phyloP scores from a whole-genome alignment of 352 stramenopile genomes.

The Phytophthora europaea region DNA sequence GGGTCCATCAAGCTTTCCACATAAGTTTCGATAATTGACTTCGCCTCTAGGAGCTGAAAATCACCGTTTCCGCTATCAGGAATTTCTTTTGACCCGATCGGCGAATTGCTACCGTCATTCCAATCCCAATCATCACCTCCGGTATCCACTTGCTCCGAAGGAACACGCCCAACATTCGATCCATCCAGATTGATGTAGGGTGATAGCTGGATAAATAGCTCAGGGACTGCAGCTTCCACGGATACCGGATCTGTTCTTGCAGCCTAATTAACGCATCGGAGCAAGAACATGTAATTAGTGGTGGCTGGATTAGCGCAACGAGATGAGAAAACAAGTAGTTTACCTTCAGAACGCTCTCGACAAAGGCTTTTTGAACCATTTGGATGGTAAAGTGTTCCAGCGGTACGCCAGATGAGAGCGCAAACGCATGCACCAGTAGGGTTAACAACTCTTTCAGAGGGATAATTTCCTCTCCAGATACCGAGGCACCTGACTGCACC shows the following conservation, averaged over 20 bases:
- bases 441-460: constrained; percentile 62
- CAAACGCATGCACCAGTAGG: constrained; percentile 73
- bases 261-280: constrained; percentile 27
- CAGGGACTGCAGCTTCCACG: constrained; percentile 42
- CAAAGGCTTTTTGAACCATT: constrained; percentile 69
- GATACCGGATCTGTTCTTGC: constrained; percentile 31
- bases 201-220: constrained; percentile 42
- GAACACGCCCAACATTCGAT: constrained; percentile 8
- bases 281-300: constrained; percentile 2
- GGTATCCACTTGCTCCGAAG: constrained; percentile 28
- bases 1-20: constrained; percentile 50
- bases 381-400: constrained; percentile 78
- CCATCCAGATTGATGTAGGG: constrained; percentile 30
- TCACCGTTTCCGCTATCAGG: constrained; percentile 24
- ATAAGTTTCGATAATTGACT: constrained; percentile 50
- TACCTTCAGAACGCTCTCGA: constrained; percentile 64
- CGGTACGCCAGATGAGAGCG: constrained; percentile 51
- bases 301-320: not conserved
- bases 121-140: constrained; percentile 78
- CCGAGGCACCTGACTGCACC: constrained; percentile 16
- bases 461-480: constrained; percentile 28
- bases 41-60: constrained; percentile 40
- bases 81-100: constrained; percentile 11
- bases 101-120: constrained; percentile 49
- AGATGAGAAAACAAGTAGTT: not conserved